Evolutionary conservation across 2,329 filamentous ascomycete species (phyloP), one percentile per base, ranked within the genome.

Genomic region (Calonectria fujianensis): DNA sequence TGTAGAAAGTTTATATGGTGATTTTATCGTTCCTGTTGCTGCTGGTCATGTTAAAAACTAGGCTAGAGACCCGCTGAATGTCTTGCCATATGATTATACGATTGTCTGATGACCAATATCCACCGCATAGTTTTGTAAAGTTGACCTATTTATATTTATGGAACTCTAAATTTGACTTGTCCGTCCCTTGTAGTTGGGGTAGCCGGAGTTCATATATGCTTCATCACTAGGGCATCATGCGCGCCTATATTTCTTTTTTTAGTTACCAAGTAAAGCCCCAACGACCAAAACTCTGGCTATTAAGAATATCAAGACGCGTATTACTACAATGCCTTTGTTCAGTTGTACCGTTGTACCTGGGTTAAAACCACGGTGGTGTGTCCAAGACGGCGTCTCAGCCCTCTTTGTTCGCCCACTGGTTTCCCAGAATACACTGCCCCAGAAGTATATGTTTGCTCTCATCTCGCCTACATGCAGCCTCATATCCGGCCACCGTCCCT

Each of bases 1-100:
- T 96, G 94, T 80, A 88, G 94, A 51, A 92, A 92, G 1, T 95
- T 88, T 82, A 82, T 96, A 51, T 96, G 94, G 94, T 92, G 76
- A 78, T 37, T 3, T 39, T 10, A 24, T 24, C 8, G 37, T 35
- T 20, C 1, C 37, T 39, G 41, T 45, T 45, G 18, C 41, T 45
- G 41, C 8, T 41, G 57, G 32, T 2, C 11, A 41, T 41, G n/a
- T 29, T 18, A 9, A 35, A 35, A 18, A 48, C 20, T 11, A n/a
- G 13, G 11, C n/a, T 27, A 16, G 24, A 63, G n/a, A 29, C 16
- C 0, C 11, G 20, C 4, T n/a, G 57, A 31, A 29, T 29, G 14
- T 41, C 54, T n/a, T 10, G 13, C 6, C 3, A 35, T 16, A 3
- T 16, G 32, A 14, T n/a, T 37, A 35, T 27, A 16, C 9, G 8